Percentiles rank a stretch among this genome's conserved stretches.
Conservation (phyloP, 1,139 yeast genomes). For the Taiozyma onychis region DNA sequence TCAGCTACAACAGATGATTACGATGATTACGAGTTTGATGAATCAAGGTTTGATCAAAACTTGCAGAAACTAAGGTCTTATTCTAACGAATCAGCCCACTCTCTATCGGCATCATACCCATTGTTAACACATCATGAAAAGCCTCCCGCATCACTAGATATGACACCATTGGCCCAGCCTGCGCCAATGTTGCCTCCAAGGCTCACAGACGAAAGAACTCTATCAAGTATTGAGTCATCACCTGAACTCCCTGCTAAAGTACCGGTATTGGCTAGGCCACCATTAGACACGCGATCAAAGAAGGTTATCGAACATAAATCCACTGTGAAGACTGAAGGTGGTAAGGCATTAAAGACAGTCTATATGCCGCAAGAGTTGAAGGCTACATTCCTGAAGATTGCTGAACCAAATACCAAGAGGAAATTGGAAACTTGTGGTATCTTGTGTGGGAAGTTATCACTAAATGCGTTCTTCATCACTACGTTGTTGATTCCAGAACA, state of each 20-base stretch:
- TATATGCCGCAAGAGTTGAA: constrained; percentile 42
- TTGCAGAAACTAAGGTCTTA: neutral
- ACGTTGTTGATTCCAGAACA: constrained; percentile 55
- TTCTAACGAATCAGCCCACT: neutral
- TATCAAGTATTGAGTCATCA: constrained; percentile 6
- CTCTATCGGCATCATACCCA: constrained; percentile 12
- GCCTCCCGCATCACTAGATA: constrained; percentile 1
- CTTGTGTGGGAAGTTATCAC: constrained; percentile 47
- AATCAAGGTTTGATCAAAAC: neutral
- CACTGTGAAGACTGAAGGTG: constrained; percentile 42
- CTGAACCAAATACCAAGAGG: constrained; percentile 38
- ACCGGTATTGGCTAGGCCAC: constrained; percentile 8
- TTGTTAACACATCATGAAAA: constrained; percentile 5
- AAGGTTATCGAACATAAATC: constrained; percentile 31
- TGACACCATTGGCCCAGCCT: neutral
- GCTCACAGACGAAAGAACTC: constrained; percentile 2
- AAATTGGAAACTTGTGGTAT: constrained; percentile 62
- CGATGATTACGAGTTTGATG: neutral
- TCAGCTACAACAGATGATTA: neutral
- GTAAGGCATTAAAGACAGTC: constrained; percentile 43
- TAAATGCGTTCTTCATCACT: constrained; percentile 55
- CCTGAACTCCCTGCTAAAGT: constrained; percentile 1
- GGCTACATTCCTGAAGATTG: constrained; percentile 36
- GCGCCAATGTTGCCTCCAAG: constrained; percentile 5
- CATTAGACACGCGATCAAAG: neutral